Conservation (phyloP, 371 early-diverging fungal genomes). For the Mucor saturninus region DNA sequence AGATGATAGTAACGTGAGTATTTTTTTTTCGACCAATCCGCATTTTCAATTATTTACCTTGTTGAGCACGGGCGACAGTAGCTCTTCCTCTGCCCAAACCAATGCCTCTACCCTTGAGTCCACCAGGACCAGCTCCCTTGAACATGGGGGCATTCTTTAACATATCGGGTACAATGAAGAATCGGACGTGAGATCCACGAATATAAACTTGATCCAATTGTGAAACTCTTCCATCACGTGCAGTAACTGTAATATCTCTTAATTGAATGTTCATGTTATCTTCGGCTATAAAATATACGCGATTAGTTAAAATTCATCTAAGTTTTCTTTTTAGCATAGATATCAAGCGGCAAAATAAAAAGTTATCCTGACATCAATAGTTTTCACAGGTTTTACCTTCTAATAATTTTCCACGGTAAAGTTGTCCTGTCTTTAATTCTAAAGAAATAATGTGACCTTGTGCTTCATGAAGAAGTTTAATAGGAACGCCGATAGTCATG, state of each 20-base stretch:
- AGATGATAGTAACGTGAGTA: constrained; percentile 9
- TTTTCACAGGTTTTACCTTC: constrained; percentile 63
- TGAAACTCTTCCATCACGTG: constrained; percentile 87
- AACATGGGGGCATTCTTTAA: constrained; percentile 98
- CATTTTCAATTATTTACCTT: constrained; percentile 16
- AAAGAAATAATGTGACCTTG: constrained; percentile 95
- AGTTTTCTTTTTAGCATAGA: neutral
- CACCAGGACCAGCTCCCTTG: constrained; percentile 80
- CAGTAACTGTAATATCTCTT: constrained; percentile 89
- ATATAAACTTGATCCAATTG: constrained; percentile 96
- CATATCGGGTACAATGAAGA: constrained; percentile 98
- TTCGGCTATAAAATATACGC: constrained; percentile 69
- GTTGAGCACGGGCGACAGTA: constrained; percentile 84
- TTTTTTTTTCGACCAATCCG: neutral
- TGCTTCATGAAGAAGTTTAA: constrained; percentile 97
- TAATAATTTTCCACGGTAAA: constrained; percentile 93
- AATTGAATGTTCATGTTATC: constrained; percentile 99
- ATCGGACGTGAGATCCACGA: constrained; percentile 95
- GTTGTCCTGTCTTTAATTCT: constrained; percentile 92
- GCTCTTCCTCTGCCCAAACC: constrained; percentile 88
- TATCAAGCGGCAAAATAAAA: neutral
- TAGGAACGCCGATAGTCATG: constrained; percentile 93
- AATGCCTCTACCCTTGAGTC: constrained; percentile 83
- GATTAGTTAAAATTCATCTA: constrained; percentile 6
- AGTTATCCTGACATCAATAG: too few species aligned